Evolutionary conservation across 345 rosid genomes (phyloP).

Genomic region (Moricandia arvensis): DNA sequence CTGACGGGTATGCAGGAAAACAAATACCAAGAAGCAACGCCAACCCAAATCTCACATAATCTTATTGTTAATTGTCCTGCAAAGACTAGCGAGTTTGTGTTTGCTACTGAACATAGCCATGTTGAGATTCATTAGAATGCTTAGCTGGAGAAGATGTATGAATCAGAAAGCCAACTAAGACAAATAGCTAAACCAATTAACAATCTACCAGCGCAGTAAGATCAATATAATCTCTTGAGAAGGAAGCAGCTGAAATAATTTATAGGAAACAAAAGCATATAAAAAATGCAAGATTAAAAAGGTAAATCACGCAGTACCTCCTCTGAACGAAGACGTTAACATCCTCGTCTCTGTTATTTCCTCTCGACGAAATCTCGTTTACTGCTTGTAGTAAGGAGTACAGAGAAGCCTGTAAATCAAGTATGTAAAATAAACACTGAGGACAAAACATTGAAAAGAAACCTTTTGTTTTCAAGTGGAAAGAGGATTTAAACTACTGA

Average conservation of each 20-base stretch:
- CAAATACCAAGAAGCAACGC: neutral
- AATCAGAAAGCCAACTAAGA: slow-evolving; percentile 8
- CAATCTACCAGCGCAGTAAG: neutral
- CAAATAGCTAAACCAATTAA: slow-evolving; percentile 1
- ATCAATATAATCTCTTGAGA: neutral
- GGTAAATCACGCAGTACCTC: slow-evolving; percentile 48
- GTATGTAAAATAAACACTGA: slow-evolving; percentile 30
- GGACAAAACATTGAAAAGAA: neutral
- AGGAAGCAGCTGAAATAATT: neutral
- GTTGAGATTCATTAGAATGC: neutral
- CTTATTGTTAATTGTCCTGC: slow-evolving; percentile 1
- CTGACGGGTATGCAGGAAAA: neutral
- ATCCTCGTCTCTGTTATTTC: slow-evolving; percentile 78
- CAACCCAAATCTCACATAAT: slow-evolving; percentile 2
- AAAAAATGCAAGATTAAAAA: slow-evolving; percentile 23
- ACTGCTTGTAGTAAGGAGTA: slow-evolving; percentile 89
- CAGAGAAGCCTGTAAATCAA: slow-evolving; percentile 68
- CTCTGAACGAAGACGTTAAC: slow-evolving; percentile 69
- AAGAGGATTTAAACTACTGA: neutral
- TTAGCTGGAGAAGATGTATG: neutral
- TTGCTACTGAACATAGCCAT: slow-evolving; percentile 7
- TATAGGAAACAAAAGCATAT: neutral
- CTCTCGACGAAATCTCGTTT: slow-evolving; percentile 74
- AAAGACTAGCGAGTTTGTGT: slow-evolving; percentile 4
- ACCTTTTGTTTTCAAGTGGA: neutral